phyloP scores from a whole-genome alignment of 2,329 filamentous ascomycete species.

The Penicillium sp. region DNA sequence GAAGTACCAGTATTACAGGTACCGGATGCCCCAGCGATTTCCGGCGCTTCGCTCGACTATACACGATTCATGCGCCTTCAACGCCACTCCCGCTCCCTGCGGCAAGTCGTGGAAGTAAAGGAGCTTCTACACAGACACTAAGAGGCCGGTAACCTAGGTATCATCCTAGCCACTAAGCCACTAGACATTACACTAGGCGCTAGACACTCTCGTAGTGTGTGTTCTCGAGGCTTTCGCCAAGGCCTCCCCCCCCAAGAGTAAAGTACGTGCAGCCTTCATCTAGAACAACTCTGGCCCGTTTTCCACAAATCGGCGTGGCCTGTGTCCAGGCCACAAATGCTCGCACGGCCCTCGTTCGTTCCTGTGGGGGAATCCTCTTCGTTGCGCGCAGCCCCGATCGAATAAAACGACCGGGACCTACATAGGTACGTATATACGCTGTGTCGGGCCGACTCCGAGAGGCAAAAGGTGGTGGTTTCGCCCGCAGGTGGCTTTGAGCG shows the following conservation, averaged over 20 bases:
- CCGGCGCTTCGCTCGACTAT: constrained; percentile 23
- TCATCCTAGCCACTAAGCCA: too few relatives aligned
- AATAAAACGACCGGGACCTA: constrained; percentile 12
- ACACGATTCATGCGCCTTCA: constrained; percentile 6
- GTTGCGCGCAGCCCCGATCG: neutral
- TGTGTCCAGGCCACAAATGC: neutral
- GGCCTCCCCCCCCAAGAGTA: too few relatives aligned
- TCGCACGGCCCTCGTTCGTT: constrained; percentile 5
- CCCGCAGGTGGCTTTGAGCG: neutral
- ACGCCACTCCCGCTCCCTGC: constrained; percentile 16
- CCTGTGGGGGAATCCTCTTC: neutral
- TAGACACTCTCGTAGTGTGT: neutral
- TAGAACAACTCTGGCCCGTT: too few relatives aligned
- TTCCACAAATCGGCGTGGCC: constrained; percentile 10
- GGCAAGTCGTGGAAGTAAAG: too few relatives aligned
- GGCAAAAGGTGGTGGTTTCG: too few relatives aligned
- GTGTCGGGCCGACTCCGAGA: constrained; percentile 20
- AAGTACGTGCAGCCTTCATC: too few relatives aligned
- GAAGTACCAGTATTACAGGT: neutral
- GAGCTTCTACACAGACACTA: too few relatives aligned
- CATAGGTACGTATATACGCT: neutral
- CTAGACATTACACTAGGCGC: too few relatives aligned
- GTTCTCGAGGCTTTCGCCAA: too few relatives aligned
- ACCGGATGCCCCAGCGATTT: constrained; percentile 14
- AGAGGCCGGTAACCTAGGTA: too few relatives aligned